Base-by-base conservation (phyloP, 768 basidiomycete genomes). In the Hypholoma fasciculare region DNA sequence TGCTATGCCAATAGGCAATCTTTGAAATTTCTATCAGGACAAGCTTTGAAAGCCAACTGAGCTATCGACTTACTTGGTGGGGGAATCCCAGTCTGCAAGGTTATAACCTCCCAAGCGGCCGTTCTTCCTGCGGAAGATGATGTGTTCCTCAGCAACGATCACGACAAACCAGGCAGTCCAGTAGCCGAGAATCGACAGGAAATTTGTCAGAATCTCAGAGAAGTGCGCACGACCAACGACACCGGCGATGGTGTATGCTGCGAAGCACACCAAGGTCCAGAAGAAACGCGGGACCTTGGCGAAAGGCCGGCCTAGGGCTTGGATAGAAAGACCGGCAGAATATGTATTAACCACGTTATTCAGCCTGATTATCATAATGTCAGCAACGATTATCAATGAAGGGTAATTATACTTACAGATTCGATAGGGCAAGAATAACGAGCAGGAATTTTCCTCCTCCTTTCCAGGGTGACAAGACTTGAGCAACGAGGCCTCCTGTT, bases 381-480 rank as follows among this genome's bases (percentile, higher is more conserved):
- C 43, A 47, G 12, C 9, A n/a, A 19, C 7, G 13, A n/a, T 36
- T n/a, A 30, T 17, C 26, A 5, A 12, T 16, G 16, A 17, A 52
- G 2, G 40, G 5, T 7, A 36, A 14, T 2, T n/a, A 13, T 2
- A 26, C 59, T 48, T 37, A 63, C 62, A 63, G 26, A 42, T 57
- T 56, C 3, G 59, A 60, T 50, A 63, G 48, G 12, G 59, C 59
- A 8, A 63, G 49, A 12, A 63, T 46, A 9, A 63, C 52, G 16
- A 63, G 56, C 16, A 63, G 38, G 49, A 63, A 63, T 30, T 60
- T 63, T 27, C 62, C 78, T 48, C 72, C 72, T 13, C 75, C 77
- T 44, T 70, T 66, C 79, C 79, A 81, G 0, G 78, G 79, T 2
- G 71, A 69, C 23, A 82, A 66, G 8, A 80, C 76, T 46, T 79